Conservation (phyloP, 2,329 filamentous ascomycete genomes). For the Verticillium tricorpus region DNA sequence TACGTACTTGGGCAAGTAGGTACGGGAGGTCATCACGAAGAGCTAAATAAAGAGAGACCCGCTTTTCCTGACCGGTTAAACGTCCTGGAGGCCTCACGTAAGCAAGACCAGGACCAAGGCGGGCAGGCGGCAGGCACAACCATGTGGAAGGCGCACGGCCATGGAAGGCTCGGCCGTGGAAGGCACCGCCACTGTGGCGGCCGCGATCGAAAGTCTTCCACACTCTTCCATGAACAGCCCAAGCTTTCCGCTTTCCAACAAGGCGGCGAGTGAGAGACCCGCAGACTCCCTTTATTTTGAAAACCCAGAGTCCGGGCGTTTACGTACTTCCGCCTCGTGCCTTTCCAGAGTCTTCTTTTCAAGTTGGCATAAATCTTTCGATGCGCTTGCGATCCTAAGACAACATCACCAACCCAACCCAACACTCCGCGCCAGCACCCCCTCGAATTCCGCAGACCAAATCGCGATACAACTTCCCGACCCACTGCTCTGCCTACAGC, state of each 20-base stretch:
- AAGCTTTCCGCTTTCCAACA: slow-evolving; percentile 1
- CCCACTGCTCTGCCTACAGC: neutral
- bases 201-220: slow-evolving; percentile 13
- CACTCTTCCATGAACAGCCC: slow-evolving; percentile 12
- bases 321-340: neutral
- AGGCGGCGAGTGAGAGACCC: slow-evolving; percentile 12
- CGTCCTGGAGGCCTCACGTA: neutral
- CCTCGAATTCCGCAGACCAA: neutral
- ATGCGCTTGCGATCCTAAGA: neutral
- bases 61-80: no score
- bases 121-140: neutral
- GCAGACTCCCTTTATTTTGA: slow-evolving; percentile 15
- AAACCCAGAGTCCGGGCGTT: slow-evolving; percentile 13
- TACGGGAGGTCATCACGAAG: no score
- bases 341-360: slow-evolving; percentile 2
- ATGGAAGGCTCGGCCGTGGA: slow-evolving; percentile 9
- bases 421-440: neutral
- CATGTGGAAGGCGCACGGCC: neutral
- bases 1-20: no score
- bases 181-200: slow-evolving; percentile 15
- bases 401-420: neutral
- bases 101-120: neutral
- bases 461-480: neutral
- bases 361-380: neutral
- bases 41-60: no score